Evolutionary conservation across 768 basidiomycete genomes (phyloP).

Genomic region (Boletellus ananiceps): DNA sequence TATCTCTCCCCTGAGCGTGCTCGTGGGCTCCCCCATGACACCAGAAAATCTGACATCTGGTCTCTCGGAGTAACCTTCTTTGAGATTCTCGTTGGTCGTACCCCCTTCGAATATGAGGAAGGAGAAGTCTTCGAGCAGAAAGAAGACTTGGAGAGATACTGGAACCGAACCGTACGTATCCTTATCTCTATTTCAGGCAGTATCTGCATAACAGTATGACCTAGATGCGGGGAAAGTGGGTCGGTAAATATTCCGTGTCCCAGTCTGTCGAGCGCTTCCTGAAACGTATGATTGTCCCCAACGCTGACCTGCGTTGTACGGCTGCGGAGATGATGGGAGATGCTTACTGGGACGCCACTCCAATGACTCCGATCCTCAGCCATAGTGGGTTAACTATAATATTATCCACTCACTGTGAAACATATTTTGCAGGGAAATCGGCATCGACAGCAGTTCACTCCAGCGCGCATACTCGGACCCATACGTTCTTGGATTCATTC

Average conservation of each 20-base stretch:
- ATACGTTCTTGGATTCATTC: conserved; percentile 21
- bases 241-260: conserved; percentile 63
- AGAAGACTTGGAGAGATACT: conserved; percentile 83
- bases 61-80: conserved; percentile 89
- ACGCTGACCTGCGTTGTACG: conserved; percentile 75
- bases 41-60: conserved; percentile 86
- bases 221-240: conserved; percentile 79
- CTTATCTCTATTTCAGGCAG: neutral
- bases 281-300: conserved; percentile 74
- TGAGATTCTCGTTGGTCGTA: conserved; percentile 88
- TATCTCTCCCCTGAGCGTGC: conserved; percentile 94
- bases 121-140: conserved; percentile 74
- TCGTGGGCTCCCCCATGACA: conserved; percentile 84
- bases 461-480: conserved; percentile 11
- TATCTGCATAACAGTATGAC: neutral
- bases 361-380: conserved; percentile 23
- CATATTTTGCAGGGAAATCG: conserved; percentile 29
- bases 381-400: conserved; percentile 42
- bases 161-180: conserved; percentile 68
- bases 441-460: conserved; percentile 22
- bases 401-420: neutral
- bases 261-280: conserved; percentile 60
- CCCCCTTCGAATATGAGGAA: conserved; percentile 83
- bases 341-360: conserved; percentile 52
- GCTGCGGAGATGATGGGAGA: conserved; percentile 63